Evolutionary conservation across 148 eudicot species (phyloP), one percentile per base, ranked within the genome.

Genomic region (Silene conica): DNA sequence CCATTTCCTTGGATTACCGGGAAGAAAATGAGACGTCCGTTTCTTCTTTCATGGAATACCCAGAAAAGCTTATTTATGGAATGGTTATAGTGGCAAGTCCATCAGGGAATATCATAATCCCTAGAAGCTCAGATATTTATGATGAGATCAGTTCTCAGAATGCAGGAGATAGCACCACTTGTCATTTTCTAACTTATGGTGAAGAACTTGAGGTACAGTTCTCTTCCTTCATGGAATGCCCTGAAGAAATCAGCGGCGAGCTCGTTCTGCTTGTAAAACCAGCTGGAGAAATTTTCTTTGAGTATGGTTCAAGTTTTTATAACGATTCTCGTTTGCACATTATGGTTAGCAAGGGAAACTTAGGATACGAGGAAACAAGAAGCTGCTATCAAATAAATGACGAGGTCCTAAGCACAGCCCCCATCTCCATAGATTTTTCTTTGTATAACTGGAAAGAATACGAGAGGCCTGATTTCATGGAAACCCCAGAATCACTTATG

Each of bases 1-100:
- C 60, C 60, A 50, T 11, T 22, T 48, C 14, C 57, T 43, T 67
- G 71, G 19, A 63, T 34, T 65, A 21, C 72, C 4, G 1, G 58
- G 57, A 71, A 57, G 56, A 60, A 22, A 3, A 11, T 19, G 63
- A 31, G 63, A 6, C 8, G 22, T 5, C 64, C 5, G 52, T 58
- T 58, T 71, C 67, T 45, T 46, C 59, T 61, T 73, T 72, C 20
- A 38, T 73, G 75, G 68, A 61, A 46, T 60, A 11, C 68, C 75
- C 67, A 41, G 26, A 62, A 61, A 28, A 19, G 22, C 48, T 46
- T 23, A 62, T 73, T 57, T 8, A 46, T 15, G 55, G 68, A 61
- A 10, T 45, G 34, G 75, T 73, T 34, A 9, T 73, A 3, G 6
- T 73, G 22, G 68, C 48, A 46, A 61, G 75, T 25, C 58, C 38